A percentile compares a stretch with the other conserved stretches of the same genome.
These are phyloP conservation scores for Picochlorum sp. DNA, from an alignment of 139 green algal genomes.

Conservation along the genomic window DNA sequence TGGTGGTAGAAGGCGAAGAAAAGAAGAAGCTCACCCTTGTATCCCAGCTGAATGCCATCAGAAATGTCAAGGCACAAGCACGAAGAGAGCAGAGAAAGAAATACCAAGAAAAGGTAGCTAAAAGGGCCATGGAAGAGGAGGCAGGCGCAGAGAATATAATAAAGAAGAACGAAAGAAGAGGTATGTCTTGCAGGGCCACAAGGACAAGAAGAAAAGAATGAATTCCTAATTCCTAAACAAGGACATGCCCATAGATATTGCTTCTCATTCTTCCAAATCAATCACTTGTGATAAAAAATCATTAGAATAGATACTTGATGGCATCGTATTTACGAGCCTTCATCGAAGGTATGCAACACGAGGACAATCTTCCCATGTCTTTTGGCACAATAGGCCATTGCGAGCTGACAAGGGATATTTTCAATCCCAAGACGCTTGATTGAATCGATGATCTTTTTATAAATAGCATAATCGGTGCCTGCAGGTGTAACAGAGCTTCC, in stretches of 20 bases:
- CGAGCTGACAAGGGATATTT: too few species aligned
- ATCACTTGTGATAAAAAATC: too few species aligned
- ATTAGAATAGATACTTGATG: conserved; percentile 16
- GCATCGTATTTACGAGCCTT: conserved; percentile 44
- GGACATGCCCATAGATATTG: too few species aligned
- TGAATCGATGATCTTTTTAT: neutral
- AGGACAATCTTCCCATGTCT: neutral
- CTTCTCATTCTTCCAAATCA: too few species aligned
- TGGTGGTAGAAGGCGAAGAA: conserved; percentile 69
- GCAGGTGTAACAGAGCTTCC: conserved; percentile 45
- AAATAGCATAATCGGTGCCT: neutral
- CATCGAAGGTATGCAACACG: conserved; percentile 29
- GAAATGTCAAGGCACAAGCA: conserved; percentile 79
- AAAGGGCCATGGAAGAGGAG: conserved; percentile 44
- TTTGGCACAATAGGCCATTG: too few species aligned
- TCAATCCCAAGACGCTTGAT: neutral
- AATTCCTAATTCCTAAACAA: neutral
- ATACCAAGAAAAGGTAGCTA: conserved; percentile 29
- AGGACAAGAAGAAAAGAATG: conserved; percentile 34
- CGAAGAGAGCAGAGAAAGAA: conserved; percentile 42
- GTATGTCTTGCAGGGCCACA: conserved; percentile 43
- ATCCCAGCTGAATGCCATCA: conserved; percentile 88
- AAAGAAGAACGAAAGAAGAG: conserved; percentile 63
- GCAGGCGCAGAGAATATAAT: conserved; percentile 28
- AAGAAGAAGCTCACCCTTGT: conserved; percentile 35